Base-by-base conservation (phyloP, 1,139 yeast genomes). In the Suhomyces maxii region DNA sequence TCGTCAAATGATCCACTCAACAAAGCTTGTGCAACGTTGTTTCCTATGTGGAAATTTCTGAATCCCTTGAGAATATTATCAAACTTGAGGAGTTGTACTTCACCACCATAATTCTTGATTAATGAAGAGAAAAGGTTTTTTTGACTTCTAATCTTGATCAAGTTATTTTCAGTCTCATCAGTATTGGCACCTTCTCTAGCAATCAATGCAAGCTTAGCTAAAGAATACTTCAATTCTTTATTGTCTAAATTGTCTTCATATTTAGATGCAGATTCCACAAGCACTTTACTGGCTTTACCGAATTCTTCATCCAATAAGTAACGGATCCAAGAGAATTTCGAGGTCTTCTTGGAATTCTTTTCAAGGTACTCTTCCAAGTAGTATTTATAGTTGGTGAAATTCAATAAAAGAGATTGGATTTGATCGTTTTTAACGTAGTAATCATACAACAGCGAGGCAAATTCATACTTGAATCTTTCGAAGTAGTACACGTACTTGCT, bases 291-390 rank as follows among this genome's bases (percentile, higher is more conserved):
- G 0, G 91, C 93, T 3, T 63, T 58, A 4, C 49, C 51, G 58
- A 76, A 86, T 6, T 83, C 71, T 4, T 68, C 71, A 52, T 77
- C 80, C 34, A 79, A 60, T 14, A 89, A 63, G 47, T 85, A 79
- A 48, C 82, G 76, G 34, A 89, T 84, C 97, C 97, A 90, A 1
- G 90, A 77, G 39, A 89, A 76, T 37, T 76, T 68, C 4, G 81
- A 79, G 42, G 83, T 79, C 48, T 76, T 72, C 7, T 72, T 61
- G 35, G 76, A 71, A 43, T 71, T 68, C 34, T 73, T 71, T 3
- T 63, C 56, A 49, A 89, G 78, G 58, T 82, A 90, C 51, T 66
- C 64, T 31, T 77, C 70, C 46, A 89, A 66, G 54, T 69, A 79
- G 3, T 66, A 63, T 35, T 77, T 70, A 54, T 82, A 80, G 36